A percentile compares a stretch with the other conserved stretches of the same genome.
Conservation (phyloP, 2,329 filamentous ascomycete species). For the Cryphonectria parasitica region DNA sequence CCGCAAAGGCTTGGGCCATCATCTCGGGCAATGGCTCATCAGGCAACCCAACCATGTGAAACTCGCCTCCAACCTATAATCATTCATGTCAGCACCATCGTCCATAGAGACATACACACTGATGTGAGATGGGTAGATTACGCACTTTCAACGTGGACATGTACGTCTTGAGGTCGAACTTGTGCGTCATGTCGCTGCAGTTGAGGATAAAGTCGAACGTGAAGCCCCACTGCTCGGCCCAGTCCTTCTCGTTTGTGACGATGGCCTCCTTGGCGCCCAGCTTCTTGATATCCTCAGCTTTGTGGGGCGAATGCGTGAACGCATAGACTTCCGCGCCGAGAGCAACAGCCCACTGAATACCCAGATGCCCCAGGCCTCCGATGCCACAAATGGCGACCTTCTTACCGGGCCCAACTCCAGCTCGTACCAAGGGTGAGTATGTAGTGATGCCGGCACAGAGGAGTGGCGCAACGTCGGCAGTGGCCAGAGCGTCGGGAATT, state of each 20-base stretch:
- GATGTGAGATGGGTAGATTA: too few species aligned
- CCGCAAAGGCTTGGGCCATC: constrained; percentile 46
- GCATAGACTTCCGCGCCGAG: constrained; percentile 69
- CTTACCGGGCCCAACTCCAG: constrained; percentile 71
- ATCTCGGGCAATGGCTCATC: constrained; percentile 52
- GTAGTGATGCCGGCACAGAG: constrained; percentile 79
- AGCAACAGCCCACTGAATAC: constrained; percentile 70
- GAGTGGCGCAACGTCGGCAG: constrained; percentile 65
- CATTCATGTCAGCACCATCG: neutral
- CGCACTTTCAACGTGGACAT: constrained; percentile 49
- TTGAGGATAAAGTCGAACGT: constrained; percentile 57
- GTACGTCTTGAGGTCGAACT: constrained; percentile 58
- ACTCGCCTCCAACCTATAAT: constrained; percentile 50
- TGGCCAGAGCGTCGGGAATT: constrained; percentile 57
- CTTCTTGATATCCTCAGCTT: constrained; percentile 62
- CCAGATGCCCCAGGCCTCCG: constrained; percentile 76
- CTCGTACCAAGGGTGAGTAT: constrained; percentile 69
- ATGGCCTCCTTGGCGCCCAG: constrained; percentile 65
- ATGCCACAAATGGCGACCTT: constrained; percentile 73
- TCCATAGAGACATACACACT: neutral
- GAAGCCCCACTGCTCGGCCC: constrained; percentile 58
- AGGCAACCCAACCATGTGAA: constrained; percentile 62
- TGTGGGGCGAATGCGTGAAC: constrained; percentile 62
- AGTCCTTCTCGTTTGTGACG: constrained; percentile 53
- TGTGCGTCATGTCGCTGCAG: constrained; percentile 52